A percentile compares a stretch with the other conserved stretches of the same genome.
phyloP scores from a whole-genome alignment of 345 rosid species.

The Aquilaria yunnanensis region DNA sequence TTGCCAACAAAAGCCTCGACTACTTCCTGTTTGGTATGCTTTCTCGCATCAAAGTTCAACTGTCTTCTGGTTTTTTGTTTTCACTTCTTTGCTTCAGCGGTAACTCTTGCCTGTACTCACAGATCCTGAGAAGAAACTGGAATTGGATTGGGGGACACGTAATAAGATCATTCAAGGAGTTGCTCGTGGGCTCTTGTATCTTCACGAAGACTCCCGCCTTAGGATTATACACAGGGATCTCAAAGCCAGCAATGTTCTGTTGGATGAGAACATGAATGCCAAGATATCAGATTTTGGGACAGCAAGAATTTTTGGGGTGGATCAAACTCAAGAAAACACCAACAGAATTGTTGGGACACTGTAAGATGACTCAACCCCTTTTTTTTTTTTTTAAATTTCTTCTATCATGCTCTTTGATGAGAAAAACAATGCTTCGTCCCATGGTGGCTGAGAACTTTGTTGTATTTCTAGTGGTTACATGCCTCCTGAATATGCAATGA shows the following conservation, averaged over 20 bases:
- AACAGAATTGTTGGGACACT: slow-evolving; percentile 32
- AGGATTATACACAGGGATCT: slow-evolving; percentile 29
- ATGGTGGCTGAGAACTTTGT: background rate
- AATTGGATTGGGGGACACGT: slow-evolving; percentile 21
- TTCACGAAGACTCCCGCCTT: slow-evolving; percentile 38
- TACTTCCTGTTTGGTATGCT: slow-evolving; percentile 18
- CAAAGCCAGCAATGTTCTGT: slow-evolving; percentile 20
- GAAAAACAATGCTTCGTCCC: background rate
- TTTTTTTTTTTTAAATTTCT: background rate
- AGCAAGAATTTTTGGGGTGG: slow-evolving; percentile 26
- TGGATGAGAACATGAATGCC: slow-evolving; percentile 20
- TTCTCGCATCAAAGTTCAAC: background rate
- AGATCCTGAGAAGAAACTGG: slow-evolving; percentile 5
- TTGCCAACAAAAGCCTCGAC: slow-evolving; percentile 27
- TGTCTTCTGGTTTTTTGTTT: background rate
- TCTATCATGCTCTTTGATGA: background rate
- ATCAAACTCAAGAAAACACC: slow-evolving; percentile 26
- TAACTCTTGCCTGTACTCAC: background rate
- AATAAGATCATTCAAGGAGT: slow-evolving; percentile 29
- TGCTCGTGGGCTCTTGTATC: slow-evolving; percentile 30
- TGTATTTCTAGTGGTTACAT: slow-evolving; percentile 25
- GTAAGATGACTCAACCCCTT: slow-evolving; percentile 12
- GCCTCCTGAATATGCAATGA: slow-evolving; percentile 33
- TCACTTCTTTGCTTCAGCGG: too few relatives aligned
- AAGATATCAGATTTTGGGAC: slow-evolving; percentile 31